Base-by-base conservation (phyloP, 2,329 filamentous ascomycete genomes). In the Cadophora sp. region DNA sequence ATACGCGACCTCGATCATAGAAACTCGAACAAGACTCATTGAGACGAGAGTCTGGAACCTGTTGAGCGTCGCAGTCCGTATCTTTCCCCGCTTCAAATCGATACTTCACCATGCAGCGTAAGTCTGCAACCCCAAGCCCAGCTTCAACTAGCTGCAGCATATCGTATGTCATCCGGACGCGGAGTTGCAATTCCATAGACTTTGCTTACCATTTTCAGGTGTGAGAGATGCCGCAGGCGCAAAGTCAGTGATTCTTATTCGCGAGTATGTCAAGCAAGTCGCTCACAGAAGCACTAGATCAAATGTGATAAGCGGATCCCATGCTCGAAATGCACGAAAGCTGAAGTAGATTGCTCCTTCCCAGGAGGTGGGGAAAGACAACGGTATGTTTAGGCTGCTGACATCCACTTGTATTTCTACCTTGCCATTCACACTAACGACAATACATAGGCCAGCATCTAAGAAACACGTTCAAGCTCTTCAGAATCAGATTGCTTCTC, bases 301-400 rank as follows among this genome's bases (percentile, higher is more conserved):
- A 87, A 85, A 78, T 87, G 85, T 74, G 82, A 86, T 73, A 82
- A 84, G 3, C 80, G 80, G 56, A 76, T 80, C 16, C 85, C 85
- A 14, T 87, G 85, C 72, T 81, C 80, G 37, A 82, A 82, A 68
- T 87, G 85, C 71, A 73, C 77, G 72, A 80, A 81, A 71, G 79
- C 80, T 7, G 77, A 78, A 24, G 79, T 77, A 9, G 79, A 81
- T 55, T 83, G 81, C 69, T 76, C 79, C n/a, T 76, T 80, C 26
- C 79, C 77, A 40, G 80, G 80, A 22, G 79, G 77, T 6, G 81
- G 81, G 6, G 81, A 83, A 71, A 83, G 82, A 72, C 79, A 81
- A 70, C 77, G 81, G 80, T 82, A 73, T 34, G 62, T 12, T 22
- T n/a, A n/a, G n/a, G n/a, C n/a, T n/a, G n/a, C n/a, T n/a, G n/a